A percentile compares a stretch with the other conserved stretches of the same genome.
phyloP scores from a whole-genome alignment of 768 basidiomycete genomes.

The Piloderma croceum region DNA sequence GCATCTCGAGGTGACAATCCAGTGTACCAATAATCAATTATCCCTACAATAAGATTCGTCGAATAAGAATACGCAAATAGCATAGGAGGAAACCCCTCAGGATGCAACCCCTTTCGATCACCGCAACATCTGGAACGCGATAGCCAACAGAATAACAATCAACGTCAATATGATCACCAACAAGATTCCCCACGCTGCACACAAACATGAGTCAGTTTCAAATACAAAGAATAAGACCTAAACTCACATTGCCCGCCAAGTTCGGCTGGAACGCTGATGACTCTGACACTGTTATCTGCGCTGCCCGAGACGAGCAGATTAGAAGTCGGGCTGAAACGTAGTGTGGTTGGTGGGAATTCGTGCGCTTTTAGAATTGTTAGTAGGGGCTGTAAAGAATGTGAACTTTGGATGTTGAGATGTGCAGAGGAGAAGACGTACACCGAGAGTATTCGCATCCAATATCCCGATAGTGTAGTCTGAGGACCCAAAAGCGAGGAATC shows the following conservation, averaged over 20 bases:
- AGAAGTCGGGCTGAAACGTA: conserved; percentile 82
- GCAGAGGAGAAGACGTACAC: conserved; percentile 42
- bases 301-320: conserved; percentile 84
- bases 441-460: conserved; percentile 70
- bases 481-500: conserved; percentile 76
- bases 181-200: no score
- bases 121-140: no score
- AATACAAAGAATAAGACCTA: no score
- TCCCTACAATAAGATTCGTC: no score
- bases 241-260: conserved; percentile 51
- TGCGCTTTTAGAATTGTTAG: conserved; percentile 89
- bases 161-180: no score
- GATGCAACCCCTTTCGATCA: no score
- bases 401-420: conserved; percentile 2
- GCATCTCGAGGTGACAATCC: no score
- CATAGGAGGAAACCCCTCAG: no score
- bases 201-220: no score
- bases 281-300: conserved; percentile 81
- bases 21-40: no score
- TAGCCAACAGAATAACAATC: no score
- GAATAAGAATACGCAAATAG: no score
- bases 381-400: conserved; percentile 54
- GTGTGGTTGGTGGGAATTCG: conserved; percentile 86
- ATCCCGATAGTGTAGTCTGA: conserved; percentile 84
- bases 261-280: conserved; percentile 65